Evolutionary conservation across 768 basidiomycete genomes (phyloP), one percentile per base, ranked within the genome.

Genomic region (Lentinus brumalis): DNA sequence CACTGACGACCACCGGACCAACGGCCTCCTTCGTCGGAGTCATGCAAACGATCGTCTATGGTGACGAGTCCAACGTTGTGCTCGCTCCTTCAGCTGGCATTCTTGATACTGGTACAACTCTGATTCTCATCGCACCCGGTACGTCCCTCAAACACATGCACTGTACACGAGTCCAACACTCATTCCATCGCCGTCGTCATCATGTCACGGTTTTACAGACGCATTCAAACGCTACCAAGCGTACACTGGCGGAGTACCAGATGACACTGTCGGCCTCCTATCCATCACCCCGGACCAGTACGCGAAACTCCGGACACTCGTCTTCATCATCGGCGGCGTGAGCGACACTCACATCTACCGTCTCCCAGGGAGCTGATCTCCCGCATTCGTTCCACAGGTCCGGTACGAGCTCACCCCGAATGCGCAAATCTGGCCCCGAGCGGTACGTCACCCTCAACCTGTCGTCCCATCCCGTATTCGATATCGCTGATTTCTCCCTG

Each of bases 361-460:
- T 29, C 21, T 18, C 5, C 46, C 12, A 7, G 29, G 12, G 18
- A 30, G 10, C 40, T 16, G 14, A 46, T 10, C 32, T 12, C 14
- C 31, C 4, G 12, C 38, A 21, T 30, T 47, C 10, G 40, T 74
- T 69, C 59, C 42, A 18, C 41, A 64, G 57, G n/a, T 21, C 2
- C 57, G 69, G 3, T 82, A 76, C 59, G 64, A 71, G 40, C 65
- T 83, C 50, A 81, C 76, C 0, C 75, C 79, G 38, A 78, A 83
- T 59, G 79, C 72, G 5, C 77, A 80, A 59, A 71, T 75, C n/a
- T 78, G 77, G 76, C 78, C 76, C 5, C 72, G 75, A 8, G 50
- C 75, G 7, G 66, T 67, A 16, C 31, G 63, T 67, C 35, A 56
- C 57, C 7, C 12, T 57, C 38, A 1, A 18, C 53, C 30, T 10